A percentile compares a stretch with the other conserved stretches of the same genome.
Evolutionary conservation across 345 rosid species (phyloP).

Genomic region (Sonneratia alba): DNA sequence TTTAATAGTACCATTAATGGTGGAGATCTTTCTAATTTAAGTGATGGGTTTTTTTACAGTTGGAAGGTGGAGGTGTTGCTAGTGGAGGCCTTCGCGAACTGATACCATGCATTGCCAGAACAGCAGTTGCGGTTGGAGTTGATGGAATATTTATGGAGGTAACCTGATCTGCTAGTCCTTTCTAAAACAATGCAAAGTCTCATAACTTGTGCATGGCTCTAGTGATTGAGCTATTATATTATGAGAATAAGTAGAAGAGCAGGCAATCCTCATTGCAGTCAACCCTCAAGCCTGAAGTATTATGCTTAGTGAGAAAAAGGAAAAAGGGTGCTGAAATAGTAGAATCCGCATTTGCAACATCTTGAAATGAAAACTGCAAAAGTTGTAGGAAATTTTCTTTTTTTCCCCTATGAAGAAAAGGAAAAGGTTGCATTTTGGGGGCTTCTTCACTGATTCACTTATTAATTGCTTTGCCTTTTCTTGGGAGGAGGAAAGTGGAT

Average conservation of each 20-base stretch:
- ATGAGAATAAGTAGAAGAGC: background rate
- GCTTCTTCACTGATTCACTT: background rate
- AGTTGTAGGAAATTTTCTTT: background rate
- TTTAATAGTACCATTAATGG: background rate
- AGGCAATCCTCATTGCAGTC: background rate
- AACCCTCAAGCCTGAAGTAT: background rate
- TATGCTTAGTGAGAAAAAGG: background rate
- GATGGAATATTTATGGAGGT: conserved; percentile 99
- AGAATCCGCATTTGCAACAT: background rate
- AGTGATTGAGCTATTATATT: background rate
- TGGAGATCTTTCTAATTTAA: background rate
- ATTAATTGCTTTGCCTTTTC: background rate
- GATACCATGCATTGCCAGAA: conserved; percentile 95
- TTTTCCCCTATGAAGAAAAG: background rate
- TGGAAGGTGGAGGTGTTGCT: conserved; percentile 98
- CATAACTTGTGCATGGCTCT: background rate
- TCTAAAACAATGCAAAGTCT: background rate
- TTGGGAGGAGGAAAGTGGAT: too few species aligned
- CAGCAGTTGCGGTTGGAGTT: conserved; percentile 93
- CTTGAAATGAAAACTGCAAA: background rate
- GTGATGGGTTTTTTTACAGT: conserved; percentile 21
- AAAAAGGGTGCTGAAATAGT: background rate
- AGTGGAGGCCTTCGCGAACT: conserved; percentile 98
- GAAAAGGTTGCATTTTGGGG: background rate
- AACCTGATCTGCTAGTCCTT: conserved; percentile 3